Conservation (phyloP, 495 filamentous ascomycete genomes). For the Bacidia gigantensis region DNA sequence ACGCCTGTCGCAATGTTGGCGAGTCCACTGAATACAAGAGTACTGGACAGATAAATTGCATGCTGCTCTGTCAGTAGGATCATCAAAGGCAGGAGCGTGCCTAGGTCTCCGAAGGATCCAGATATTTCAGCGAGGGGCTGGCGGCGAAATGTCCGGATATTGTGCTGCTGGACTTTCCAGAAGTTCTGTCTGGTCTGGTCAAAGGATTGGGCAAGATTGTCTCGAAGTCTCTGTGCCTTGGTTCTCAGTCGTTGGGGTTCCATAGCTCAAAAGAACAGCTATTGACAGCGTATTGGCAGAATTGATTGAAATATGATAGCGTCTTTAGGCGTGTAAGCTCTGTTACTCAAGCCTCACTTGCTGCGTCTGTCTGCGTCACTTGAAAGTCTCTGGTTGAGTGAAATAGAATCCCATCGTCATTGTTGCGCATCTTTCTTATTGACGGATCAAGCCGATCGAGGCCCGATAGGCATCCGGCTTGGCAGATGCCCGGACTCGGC, state of each 20-base stretch:
- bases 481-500: too few species aligned
- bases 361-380: too few species aligned
- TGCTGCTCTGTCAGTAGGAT: conserved; percentile 62
- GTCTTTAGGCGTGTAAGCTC: too few species aligned
- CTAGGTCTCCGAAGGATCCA: conserved; percentile 79
- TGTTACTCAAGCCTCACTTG: too few species aligned
- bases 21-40: conserved; percentile 73
- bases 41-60: conserved; percentile 67
- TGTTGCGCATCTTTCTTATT: too few species aligned
- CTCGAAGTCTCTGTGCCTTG: background rate
- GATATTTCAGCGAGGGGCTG: conserved; percentile 71
- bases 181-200: conserved; percentile 5
- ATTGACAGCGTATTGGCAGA: too few species aligned
- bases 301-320: too few species aligned
- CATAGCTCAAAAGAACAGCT: background rate
- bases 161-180: conserved; percentile 21
- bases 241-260: background rate
- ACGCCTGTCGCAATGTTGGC: conserved; percentile 75
- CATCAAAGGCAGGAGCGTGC: conserved; percentile 79
- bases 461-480: too few species aligned
- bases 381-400: too few species aligned
- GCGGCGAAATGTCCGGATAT: conserved; percentile 34
- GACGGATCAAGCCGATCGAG: too few species aligned
- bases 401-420: too few species aligned
- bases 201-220: background rate